A percentile compares a stretch with the other conserved stretches of the same genome.
Evolutionary conservation across 1,139 yeast genomes (phyloP).

Genomic region (Hemisphaericaspora subhashii): DNA sequence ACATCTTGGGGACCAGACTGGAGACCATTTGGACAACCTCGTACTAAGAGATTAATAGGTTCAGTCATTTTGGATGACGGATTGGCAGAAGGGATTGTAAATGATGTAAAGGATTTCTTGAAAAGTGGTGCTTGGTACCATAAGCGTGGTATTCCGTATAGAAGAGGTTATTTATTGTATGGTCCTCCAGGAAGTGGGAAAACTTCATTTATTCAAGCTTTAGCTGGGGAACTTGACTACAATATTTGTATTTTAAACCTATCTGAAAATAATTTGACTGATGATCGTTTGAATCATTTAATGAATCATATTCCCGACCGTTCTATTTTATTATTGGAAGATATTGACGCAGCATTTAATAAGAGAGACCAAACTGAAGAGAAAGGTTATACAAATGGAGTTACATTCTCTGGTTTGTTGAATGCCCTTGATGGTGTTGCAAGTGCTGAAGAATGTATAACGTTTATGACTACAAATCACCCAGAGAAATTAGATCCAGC

Average conservation of each 20-base stretch:
- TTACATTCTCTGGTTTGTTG: constrained; percentile 89
- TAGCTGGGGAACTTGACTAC: constrained; percentile 95
- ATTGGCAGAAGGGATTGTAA: constrained; percentile 60
- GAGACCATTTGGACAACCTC: constrained; percentile 97
- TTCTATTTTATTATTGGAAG: constrained; percentile 81
- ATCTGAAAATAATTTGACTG: constrained; percentile 88
- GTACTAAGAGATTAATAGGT: constrained; percentile 79
- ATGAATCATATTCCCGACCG: constrained; percentile 96
- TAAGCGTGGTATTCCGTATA: constrained; percentile 92
- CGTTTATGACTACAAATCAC: constrained; percentile 98
- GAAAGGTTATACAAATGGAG: constrained; percentile 77
- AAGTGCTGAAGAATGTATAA: constrained; percentile 92
- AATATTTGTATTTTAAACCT: constrained; percentile 90
- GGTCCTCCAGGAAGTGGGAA: constrained; percentile 99
- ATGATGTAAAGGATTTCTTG: constrained; percentile 80
- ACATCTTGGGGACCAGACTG: constrained; percentile 99
- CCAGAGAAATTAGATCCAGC: constrained; percentile 91
- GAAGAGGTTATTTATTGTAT: constrained; percentile 89
- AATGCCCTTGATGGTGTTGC: constrained; percentile 99
- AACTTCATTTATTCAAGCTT: constrained; percentile 91
- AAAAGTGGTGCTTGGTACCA: constrained; percentile 87
- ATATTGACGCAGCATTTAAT: constrained; percentile 93
- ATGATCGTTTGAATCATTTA: constrained; percentile 87
- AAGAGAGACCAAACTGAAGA: constrained; percentile 76
- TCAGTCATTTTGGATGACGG: constrained; percentile 85